Percentiles rank a stretch among this genome's conserved stretches.
phyloP scores from a whole-genome alignment of 495 filamentous ascomycete genomes.

The Hypoxylon trugodes region DNA sequence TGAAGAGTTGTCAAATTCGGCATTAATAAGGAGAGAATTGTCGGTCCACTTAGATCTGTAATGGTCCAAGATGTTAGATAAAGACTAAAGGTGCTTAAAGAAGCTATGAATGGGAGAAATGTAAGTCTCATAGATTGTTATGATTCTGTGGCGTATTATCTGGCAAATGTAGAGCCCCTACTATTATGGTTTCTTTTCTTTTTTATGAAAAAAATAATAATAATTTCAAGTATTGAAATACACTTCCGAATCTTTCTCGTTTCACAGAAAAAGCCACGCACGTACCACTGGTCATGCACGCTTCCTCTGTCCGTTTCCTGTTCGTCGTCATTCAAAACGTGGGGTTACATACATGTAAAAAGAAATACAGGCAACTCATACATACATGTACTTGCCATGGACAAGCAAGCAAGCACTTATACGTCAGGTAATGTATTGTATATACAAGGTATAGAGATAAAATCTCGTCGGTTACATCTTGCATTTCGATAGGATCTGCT shows the following conservation, averaged over 20 bases:
- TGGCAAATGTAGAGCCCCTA: too few relatives aligned
- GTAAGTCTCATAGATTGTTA: conserved; percentile 40
- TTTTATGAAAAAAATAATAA: too few relatives aligned
- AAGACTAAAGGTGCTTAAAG: background rate
- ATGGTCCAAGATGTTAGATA: background rate
- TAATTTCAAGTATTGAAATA: background rate
- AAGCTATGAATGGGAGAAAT: conserved; percentile 33
- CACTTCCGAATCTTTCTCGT: conserved; percentile 38
- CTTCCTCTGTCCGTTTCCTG: conserved; percentile 28
- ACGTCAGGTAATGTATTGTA: background rate
- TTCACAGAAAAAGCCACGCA: conserved; percentile 31
- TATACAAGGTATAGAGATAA: conserved; percentile 16
- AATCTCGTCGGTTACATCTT: conserved; percentile 37
- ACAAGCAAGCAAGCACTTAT: background rate
- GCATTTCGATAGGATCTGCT: conserved; percentile 39
- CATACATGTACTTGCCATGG: conserved; percentile 8
- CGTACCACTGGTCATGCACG: conserved; percentile 24
- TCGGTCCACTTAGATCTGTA: conserved; percentile 28
- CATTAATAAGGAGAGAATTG: conserved; percentile 1
- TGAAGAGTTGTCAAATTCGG: conserved; percentile 28
- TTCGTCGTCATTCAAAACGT: conserved; percentile 38
- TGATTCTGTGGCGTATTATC: too few relatives aligned
- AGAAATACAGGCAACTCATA: conserved; percentile 17
- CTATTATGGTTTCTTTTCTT: too few relatives aligned
- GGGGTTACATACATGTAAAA: conserved; percentile 33